Percentiles rank a stretch among this genome's conserved stretches.
Conservation (phyloP, 106 monocot genomes). For the Dendrobium catenatum region DNA sequence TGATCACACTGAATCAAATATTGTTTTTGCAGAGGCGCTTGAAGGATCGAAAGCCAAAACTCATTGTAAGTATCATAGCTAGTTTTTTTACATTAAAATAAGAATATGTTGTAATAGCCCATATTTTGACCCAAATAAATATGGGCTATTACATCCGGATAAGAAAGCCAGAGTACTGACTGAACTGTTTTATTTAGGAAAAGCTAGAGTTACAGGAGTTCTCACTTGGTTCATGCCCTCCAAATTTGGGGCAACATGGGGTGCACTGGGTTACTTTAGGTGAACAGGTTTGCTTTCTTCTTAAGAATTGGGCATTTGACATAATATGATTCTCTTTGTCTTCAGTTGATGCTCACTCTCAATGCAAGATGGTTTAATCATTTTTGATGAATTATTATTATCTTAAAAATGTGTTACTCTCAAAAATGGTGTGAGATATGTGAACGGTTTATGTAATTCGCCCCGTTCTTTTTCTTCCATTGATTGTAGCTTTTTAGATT, state of each 20-base stretch:
- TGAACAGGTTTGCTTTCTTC: slow-evolving; percentile 65
- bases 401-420: background rate
- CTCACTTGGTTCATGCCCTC: slow-evolving; percentile 86
- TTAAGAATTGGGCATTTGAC: background rate
- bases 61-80: slow-evolving; percentile 59
- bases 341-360: background rate
- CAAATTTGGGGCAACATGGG: slow-evolving; percentile 61
- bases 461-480: background rate
- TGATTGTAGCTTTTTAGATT: background rate
- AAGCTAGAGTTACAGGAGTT: slow-evolving; percentile 85
- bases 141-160: background rate
- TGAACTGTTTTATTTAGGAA: slow-evolving; percentile 39
- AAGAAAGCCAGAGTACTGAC: background rate
- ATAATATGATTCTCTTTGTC: background rate
- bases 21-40: slow-evolving; percentile 62
- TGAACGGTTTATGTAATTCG: background rate
- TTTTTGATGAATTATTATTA: background rate
- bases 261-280: slow-evolving; percentile 78
- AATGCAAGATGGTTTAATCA: background rate
- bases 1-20: background rate
- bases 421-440: background rate
- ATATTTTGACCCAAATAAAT: no score
- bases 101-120: background rate
- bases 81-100: background rate
- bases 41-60: slow-evolving; percentile 61